A percentile compares a stretch with the other conserved stretches of the same genome.
Evolutionary conservation across 1,139 yeast species (phyloP).

Genomic region (Diutina ranongensis): DNA sequence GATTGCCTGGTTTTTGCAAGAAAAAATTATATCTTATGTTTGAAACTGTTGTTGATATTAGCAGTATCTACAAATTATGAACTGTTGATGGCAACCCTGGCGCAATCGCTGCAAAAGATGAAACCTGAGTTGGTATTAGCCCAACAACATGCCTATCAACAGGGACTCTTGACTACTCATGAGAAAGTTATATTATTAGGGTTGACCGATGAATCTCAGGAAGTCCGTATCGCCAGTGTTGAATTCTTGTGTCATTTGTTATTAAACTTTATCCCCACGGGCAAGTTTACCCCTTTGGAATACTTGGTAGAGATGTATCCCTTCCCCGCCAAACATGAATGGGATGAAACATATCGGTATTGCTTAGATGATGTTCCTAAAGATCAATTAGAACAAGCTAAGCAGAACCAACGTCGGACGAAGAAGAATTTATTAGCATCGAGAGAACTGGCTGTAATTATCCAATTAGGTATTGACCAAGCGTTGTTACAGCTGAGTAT

Average conservation of each 20-base stretch:
- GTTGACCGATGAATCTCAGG: neutral
- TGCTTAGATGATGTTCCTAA: conserved; percentile 1
- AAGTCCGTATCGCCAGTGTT: conserved; percentile 4
- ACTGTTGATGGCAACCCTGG: conserved; percentile 1
- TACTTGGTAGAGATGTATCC: conserved; percentile 1
- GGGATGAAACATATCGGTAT: neutral
- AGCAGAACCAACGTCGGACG: neutral
- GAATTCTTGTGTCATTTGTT: conserved; percentile 3
- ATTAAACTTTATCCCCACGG: neutral
- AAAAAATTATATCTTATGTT: neutral
- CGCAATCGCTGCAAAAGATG: neutral
- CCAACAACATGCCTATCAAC: neutral
- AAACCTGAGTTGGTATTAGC: neutral
- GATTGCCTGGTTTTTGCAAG: neutral
- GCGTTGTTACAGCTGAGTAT: conserved; percentile 22
- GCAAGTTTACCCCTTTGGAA: neutral
- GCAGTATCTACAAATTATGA: neutral
- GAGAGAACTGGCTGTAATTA: conserved; percentile 17
- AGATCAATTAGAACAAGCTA: neutral
- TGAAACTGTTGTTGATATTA: conserved; percentile 2
- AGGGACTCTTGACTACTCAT: neutral
- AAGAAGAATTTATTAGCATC: neutral
- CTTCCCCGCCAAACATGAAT: neutral
- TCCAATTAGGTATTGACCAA: conserved; percentile 14
- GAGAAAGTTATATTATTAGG: neutral